A percentile compares a stretch with the other conserved stretches of the same genome.
Conservation (phyloP, 306 rosid genomes). For the Mimosa pudica region DNA sequence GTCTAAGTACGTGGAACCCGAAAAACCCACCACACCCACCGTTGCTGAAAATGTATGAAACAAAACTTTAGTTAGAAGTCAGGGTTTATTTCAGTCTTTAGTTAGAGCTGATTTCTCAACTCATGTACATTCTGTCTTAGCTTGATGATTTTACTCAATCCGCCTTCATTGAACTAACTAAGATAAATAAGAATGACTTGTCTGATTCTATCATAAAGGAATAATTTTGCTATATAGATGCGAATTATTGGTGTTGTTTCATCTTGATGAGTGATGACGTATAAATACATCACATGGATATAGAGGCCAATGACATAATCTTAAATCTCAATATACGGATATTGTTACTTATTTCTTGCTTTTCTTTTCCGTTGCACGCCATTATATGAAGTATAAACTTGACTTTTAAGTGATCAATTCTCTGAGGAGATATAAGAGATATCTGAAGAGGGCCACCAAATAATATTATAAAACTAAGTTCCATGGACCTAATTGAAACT, state of each 20-base stretch:
- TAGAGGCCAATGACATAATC: not conserved
- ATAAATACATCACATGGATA: constrained; percentile 29
- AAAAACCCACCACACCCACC: no score
- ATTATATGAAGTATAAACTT: constrained; percentile 22
- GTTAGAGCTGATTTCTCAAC: no score
- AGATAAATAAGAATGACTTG: not conserved
- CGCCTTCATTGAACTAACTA: not conserved
- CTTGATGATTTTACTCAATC: not conserved
- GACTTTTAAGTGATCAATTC: constrained; percentile 27
- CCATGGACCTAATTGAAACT: not conserved
- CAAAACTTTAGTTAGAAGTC: no score
- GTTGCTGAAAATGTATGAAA: no score
- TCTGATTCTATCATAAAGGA: not conserved
- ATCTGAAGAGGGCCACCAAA: constrained; percentile 42
- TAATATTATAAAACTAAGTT: constrained; percentile 3
- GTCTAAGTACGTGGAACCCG: not conserved
- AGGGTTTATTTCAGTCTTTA: no score
- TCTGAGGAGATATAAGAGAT: not conserved
- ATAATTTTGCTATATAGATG: not conserved
- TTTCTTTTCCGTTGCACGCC: not conserved
- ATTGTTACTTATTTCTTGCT: not conserved
- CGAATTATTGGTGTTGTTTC: constrained; percentile 36
- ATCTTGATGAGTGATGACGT: constrained; percentile 10
- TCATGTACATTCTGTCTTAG: not conserved
- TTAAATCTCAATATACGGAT: not conserved